A percentile compares a stretch with the other conserved stretches of the same genome.
These are phyloP conservation scores for Syzygium aqueum DNA, from an alignment of 345 rosid species.

Conservation along the genomic window DNA sequence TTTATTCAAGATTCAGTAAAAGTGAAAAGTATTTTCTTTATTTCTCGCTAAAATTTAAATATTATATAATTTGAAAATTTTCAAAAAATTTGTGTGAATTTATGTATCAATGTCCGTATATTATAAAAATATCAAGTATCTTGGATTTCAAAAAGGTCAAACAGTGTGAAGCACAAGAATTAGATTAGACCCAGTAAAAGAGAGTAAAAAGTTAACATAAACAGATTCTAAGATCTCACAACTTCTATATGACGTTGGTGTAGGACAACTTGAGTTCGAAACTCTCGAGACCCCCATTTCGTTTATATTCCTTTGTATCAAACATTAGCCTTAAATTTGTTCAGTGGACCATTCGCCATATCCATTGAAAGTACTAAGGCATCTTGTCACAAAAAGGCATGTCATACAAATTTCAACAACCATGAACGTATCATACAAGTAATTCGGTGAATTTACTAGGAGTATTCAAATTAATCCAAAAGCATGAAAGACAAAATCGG, in stretches of 20 bases:
- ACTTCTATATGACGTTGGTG: background rate
- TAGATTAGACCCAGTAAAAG: background rate
- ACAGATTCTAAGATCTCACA: background rate
- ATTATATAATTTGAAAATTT: too few relatives aligned
- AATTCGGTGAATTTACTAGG: background rate
- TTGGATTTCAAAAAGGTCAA: background rate
- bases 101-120: background rate
- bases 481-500: background rate
- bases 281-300: background rate
- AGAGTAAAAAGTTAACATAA: background rate
- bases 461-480: background rate
- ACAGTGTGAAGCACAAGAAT: background rate
- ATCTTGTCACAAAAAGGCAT: background rate
- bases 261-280: background rate
- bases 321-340: background rate
- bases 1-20: too few relatives aligned
- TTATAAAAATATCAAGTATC: too few relatives aligned
- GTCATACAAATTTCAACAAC: background rate
- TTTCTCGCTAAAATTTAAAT: background rate
- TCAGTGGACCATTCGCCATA: background rate
- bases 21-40: background rate
- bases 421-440: background rate
- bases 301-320: background rate
- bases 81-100: background rate
- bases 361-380: background rate